A percentile compares a stretch with the other conserved stretches of the same genome.
Conservation (phyloP, 2,329 filamentous ascomycete species). For the Sporothrix variecibatus region DNA sequence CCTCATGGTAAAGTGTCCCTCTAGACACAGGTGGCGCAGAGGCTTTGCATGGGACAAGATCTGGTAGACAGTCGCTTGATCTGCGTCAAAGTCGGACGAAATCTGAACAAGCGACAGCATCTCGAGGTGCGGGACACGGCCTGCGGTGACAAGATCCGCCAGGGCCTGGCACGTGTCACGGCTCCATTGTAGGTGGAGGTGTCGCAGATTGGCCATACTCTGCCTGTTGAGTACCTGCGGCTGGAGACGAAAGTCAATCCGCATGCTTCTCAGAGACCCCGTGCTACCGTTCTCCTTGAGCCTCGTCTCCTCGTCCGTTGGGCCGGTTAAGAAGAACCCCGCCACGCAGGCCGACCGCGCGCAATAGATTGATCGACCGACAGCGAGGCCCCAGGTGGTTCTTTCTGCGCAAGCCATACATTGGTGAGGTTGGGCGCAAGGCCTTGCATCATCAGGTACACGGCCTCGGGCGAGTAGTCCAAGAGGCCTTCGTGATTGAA, state of each 20-base stretch:
- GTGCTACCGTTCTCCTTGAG: background rate
- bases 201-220: background rate
- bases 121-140: conserved; percentile 5
- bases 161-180: background rate
- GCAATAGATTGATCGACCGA: background rate
- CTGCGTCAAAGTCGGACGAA: background rate
- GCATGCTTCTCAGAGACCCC: background rate
- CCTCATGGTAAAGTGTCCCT: background rate
- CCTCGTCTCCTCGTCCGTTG: background rate
- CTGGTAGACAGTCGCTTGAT: background rate
- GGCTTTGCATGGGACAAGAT: background rate
- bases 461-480: background rate
- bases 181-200: background rate
- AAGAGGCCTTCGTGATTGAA: background rate
- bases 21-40: background rate
- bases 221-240: background rate
- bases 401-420: background rate
- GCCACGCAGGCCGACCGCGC: background rate
- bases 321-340: background rate
- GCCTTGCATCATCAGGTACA: conserved; percentile 6
- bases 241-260: background rate
- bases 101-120: background rate
- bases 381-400: background rate
- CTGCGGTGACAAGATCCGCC: background rate
- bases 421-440: background rate